phyloP scores from a whole-genome alignment of 805 yeast genomes.

The Vanderwaltozyma polyspora region DNA sequence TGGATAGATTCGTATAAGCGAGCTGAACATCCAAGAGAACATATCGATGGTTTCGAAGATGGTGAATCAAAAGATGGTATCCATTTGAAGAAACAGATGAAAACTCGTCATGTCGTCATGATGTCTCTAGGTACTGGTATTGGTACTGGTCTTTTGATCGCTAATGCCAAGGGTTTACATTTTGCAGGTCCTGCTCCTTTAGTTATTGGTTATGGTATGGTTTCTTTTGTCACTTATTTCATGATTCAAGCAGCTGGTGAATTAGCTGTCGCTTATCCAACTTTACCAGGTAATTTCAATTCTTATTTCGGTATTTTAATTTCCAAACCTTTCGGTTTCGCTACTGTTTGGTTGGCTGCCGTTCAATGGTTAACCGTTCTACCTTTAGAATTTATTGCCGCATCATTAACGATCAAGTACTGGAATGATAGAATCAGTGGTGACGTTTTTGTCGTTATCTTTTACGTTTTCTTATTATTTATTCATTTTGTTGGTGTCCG shows the following conservation, averaged over 20 bases:
- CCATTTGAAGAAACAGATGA: slow-evolving; percentile 13
- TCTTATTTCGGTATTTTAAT: slow-evolving; percentile 33
- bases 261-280: slow-evolving; percentile 32
- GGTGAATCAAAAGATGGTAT: slow-evolving; percentile 6
- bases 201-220: slow-evolving; percentile 43
- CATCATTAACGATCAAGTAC: slow-evolving; percentile 40
- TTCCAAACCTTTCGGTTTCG: slow-evolving; percentile 61
- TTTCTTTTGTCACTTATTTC: slow-evolving; percentile 47
- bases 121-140: slow-evolving; percentile 78
- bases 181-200: slow-evolving; percentile 36
- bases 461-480: slow-evolving; percentile 38
- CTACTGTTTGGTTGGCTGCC: slow-evolving; percentile 60
- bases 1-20: slow-evolving; percentile 18
- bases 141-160: slow-evolving; percentile 61
- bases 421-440: slow-evolving; percentile 39
- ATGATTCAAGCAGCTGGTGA: slow-evolving; percentile 44
- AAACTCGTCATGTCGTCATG: slow-evolving; percentile 47
- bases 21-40: slow-evolving; percentile 6
- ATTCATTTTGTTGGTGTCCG: slow-evolving; percentile 51
- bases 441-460: slow-evolving; percentile 47
- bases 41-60: slow-evolving; percentile 11
- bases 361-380: slow-evolving; percentile 53
- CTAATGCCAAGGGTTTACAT: slow-evolving; percentile 39
- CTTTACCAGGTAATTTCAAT: slow-evolving; percentile 32
- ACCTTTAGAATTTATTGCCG: slow-evolving; percentile 56